Base-by-base conservation (phyloP, 192 early-diverging fungal genomes). In the Mortierella hygrophila region DNA sequence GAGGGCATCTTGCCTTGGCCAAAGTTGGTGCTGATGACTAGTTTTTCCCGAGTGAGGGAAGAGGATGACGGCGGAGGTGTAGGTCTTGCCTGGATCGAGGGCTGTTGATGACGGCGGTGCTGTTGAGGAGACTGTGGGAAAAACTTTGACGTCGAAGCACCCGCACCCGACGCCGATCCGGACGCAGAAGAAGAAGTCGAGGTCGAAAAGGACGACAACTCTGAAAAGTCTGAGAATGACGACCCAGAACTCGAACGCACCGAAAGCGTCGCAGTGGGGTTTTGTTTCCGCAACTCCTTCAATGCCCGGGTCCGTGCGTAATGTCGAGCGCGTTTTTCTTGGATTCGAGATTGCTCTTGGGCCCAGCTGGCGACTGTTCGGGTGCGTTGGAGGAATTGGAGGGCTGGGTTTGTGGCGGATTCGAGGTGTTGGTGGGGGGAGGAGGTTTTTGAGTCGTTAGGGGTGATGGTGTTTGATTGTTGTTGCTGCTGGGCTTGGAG, bases 281-380 rank as follows among this genome's bases (percentile, higher is more conserved):
- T 35, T 9, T 80, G 57, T 71, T 74, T 65, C n/a, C 79, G n/a
- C 72, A 73, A 40, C 63, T 80, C 74, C 44, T 42, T 79, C 21
- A 79, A 21, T 20, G 82, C 77, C 26, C 49, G 49, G 15, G 41
- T n/a, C 26, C 77, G 78, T 0, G 82, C 77, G 0, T 46, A 47
- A 35, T 73, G 73, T 47, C 72, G 80, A n/a, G 29, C 20, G 5
- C 83, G 73, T 5, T 74, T 74, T 42, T 71, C 74, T 3, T 80
- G 78, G 70, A 85, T 80, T 8, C 44, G 55, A 1, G 78, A 78
- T 71, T 85, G 83, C 16, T 85, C 83, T 15, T 77, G 68, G 3
- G 83, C 83, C 78, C 83, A 85, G 21, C 32, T 76, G 7, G 78
- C 78, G 6, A 85, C 78, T 5, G 42, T 72, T 15, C 42, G 46